Evolutionary conservation across 768 basidiomycete genomes (phyloP), one percentile per base, ranked within the genome.

Genomic region (Lactarius deliciosus): DNA sequence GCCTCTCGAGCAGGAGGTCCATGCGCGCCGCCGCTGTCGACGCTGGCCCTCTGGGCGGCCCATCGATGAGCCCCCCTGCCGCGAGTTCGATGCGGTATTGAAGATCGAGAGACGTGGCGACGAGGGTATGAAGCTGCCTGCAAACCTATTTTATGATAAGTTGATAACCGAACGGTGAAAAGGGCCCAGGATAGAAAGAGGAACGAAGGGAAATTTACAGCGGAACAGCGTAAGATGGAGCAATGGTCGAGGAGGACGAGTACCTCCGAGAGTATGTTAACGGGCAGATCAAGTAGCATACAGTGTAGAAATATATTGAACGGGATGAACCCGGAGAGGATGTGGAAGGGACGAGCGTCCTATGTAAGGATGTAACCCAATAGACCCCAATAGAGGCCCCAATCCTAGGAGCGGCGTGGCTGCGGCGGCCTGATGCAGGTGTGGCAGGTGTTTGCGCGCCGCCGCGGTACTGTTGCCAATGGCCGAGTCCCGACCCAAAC

Each of bases 41-140:
- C 0, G 67, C 32, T 16, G 68, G 58, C 1, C 60, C 61, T 0
- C 53, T 50, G n/a, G 66, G 38, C 0, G 63, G 61, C 2, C 73
- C 74, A 57, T 76, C 73, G 6, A 76, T 63, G 30, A 78, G 65
- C 3, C 72, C 72, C 43, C 76, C 76, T 0, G 74, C 73, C 1
- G 62, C 74, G 18, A 77, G 74, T 58, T 78, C 76, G 61, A 78
- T 73, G 38, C 60, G 61, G 60, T 78, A 78, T 57, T 72, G 76
- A 28, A 78, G 71, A 45, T 73, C 68, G 11, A 73, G 56, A 25
- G 76, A 73, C 13, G 64, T 34, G 22, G 60, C 34, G 56, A 77
- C 60, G 50, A 72, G 55, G 10, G 68, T 63, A 16, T 57, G 65
- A 6, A 78, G 57, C 0, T 45, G 38, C 22, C 40, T 70, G 61